These are phyloP conservation scores for Petunia secreta DNA, from an alignment of 257 asterid genomes.

Conservation along the genomic window DNA sequence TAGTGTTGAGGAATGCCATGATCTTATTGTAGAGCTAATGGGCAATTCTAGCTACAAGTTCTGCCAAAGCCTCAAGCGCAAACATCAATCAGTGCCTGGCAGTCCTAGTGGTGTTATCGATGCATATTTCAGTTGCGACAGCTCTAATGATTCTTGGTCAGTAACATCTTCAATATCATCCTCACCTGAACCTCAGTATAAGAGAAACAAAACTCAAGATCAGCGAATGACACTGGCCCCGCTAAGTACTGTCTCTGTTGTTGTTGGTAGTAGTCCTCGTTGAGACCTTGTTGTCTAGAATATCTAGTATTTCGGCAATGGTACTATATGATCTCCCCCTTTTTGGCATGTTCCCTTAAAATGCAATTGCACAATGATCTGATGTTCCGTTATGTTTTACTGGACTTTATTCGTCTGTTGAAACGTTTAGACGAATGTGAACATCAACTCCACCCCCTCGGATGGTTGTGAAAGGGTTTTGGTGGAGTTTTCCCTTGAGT, in stretches of 20 bases:
- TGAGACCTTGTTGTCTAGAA: conserved; percentile 41
- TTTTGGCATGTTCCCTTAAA: conserved; percentile 45
- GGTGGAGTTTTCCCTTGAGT: conserved; percentile 30
- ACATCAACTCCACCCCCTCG: conserved; percentile 46
- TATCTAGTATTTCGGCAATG: conserved; percentile 47
- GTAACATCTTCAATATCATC: conserved; percentile 33
- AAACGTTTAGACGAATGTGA: conserved; percentile 35
- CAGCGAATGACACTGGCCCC: conserved; percentile 53
- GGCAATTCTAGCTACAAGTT: conserved; percentile 27
- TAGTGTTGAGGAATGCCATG: conserved; percentile 39
- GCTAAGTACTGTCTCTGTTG: conserved; percentile 39
- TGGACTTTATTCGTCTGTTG: conserved; percentile 50
- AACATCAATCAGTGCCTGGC: conserved; percentile 36
- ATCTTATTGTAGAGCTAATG: conserved; percentile 38
- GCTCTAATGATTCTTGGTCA: conserved; percentile 56
- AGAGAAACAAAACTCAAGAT: conserved; percentile 49
- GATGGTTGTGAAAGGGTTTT: conserved; percentile 42
- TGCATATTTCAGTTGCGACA: conserved; percentile 51
- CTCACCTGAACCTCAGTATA: conserved; percentile 40
- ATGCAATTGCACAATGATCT: conserved; percentile 41
- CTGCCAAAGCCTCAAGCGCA: conserved; percentile 41
- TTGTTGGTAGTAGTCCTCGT: conserved; percentile 34
- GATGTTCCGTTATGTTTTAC: conserved; percentile 42
- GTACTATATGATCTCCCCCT: conserved; percentile 46
- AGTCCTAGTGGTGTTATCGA: conserved; percentile 56